phyloP scores from a whole-genome alignment of 345 rosid species.

The Populus tremula region DNA sequence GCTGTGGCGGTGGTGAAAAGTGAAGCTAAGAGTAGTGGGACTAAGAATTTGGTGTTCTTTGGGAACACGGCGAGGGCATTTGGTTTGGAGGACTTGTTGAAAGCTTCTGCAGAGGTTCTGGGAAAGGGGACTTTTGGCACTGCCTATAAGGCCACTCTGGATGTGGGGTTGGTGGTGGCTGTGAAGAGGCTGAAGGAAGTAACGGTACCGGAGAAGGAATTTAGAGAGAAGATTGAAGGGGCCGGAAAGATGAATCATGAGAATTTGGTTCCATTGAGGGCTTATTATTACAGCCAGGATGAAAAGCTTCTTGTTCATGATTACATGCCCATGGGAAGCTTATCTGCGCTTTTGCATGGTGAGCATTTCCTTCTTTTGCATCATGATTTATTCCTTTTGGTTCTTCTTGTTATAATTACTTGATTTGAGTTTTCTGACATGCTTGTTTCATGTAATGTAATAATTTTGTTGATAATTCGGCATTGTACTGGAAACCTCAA shows the following conservation, averaged over 20 bases:
- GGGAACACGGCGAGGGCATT: conserved; percentile 25
- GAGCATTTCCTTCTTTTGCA: conserved; percentile 4
- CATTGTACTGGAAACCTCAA: neutral
- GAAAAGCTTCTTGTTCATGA: conserved; percentile 50
- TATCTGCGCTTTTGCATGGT: conserved; percentile 52
- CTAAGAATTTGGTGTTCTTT: conserved; percentile 37
- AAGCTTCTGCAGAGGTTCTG: conserved; percentile 52
- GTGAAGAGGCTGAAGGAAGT: conserved; percentile 52
- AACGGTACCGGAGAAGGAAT: conserved; percentile 31
- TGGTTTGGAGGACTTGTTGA: conserved; percentile 44
- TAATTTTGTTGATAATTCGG: neutral
- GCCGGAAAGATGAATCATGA: conserved; percentile 41
- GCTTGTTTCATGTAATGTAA: neutral
- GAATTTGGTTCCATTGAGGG: conserved; percentile 42
- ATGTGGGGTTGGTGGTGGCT: conserved; percentile 33
- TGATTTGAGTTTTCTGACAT: neutral
- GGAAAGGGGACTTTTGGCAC: conserved; percentile 55
- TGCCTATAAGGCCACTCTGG: conserved; percentile 47
- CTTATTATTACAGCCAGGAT: conserved; percentile 39
- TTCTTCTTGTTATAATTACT: neutral
- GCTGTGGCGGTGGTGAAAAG: conserved; percentile 11
- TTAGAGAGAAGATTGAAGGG: conserved; percentile 39
- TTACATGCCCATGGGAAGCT: conserved; percentile 47
- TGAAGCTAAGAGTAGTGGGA: conserved; percentile 21
- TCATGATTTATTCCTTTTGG: neutral